Evolutionary conservation across 2,329 filamentous ascomycete genomes (phyloP), one percentile per base, ranked within the genome.

Genomic region (Trichoderma oligosporum): DNA sequence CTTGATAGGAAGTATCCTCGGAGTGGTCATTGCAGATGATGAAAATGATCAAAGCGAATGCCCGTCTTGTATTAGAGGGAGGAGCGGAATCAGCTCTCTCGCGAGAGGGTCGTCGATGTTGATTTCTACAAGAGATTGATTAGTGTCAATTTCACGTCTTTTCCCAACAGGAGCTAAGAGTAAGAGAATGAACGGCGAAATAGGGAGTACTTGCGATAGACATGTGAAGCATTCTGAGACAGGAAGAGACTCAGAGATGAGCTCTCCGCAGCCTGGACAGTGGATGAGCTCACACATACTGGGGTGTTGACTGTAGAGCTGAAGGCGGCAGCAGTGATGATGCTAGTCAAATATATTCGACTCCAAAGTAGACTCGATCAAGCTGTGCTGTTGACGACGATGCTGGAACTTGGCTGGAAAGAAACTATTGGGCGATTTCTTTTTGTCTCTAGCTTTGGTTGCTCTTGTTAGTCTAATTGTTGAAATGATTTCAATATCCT

Each of bases 141-240:
- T 5, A 44, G n/a, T 1, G 33, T 7, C 4, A 8, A 16, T 31
- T 6, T 11, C n/a, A n/a, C 11, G 27, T 31, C 27, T 31, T 6
- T 6, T 31, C 27, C 11, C 27, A 11, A 31, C 27, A 31, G 11
- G 11, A 31, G 27, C 27, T 31, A 31, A 31, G n/a, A 31, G 27
- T n/a, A 12, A 16, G 2, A 11, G 0, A 1, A 5, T 35, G 16
- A 9, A 14, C 2, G 3, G 1, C 1, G 1, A 5, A 9, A 20
- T 5, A 9, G 11, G 2, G 2, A 22, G 4, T 24, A 59, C 63
- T 44, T 55, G 63, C 60, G 54, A 54, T 2, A 42, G 52, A 36
- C 64, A 65, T 41, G 61, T 62, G 36, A 64, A 53, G 52, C 64
- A 65, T 39, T 62, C 58, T 16, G 60, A 60, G 20, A 57, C 33